Conservation (phyloP, 305 asterid species). For the Ajuga reptans region DNA sequence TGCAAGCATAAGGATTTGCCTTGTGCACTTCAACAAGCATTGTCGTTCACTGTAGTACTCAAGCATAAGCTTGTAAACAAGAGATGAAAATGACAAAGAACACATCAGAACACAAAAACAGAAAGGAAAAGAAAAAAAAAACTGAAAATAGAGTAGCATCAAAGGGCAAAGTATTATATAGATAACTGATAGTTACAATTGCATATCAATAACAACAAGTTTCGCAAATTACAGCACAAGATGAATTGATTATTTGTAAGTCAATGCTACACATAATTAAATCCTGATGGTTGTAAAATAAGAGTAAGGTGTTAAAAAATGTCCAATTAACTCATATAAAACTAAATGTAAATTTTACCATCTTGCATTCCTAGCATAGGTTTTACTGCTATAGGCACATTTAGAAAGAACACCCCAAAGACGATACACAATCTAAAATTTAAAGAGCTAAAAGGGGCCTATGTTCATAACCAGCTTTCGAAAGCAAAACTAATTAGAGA, state of each 20-base stretch:
- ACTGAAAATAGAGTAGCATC: not conserved
- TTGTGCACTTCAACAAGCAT: slow-evolving; percentile 83
- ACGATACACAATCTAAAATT: not conserved
- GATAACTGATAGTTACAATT: not conserved
- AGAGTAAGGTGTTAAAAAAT: not conserved
- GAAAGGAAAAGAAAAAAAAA: not conserved
- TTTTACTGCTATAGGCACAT: not conserved
- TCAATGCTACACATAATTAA: not conserved
- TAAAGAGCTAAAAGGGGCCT: not conserved
- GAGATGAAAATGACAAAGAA: slow-evolving; percentile 10
- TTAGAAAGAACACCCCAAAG: not conserved
- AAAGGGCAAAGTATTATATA: slow-evolving; percentile 7
- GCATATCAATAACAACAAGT: slow-evolving; percentile 17
- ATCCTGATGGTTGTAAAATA: not conserved
- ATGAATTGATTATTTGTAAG: not conserved
- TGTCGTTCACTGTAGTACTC: slow-evolving; percentile 80
- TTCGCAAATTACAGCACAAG: slow-evolving; percentile 3
- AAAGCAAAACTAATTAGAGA: slow-evolving; percentile 28
- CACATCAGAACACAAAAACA: not conserved
- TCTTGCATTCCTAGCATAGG: not conserved
- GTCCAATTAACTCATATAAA: not conserved
- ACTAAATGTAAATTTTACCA: not conserved
- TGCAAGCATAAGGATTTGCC: slow-evolving; percentile 68
- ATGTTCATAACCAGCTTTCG: slow-evolving; percentile 23
- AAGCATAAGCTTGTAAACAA: slow-evolving; percentile 52